These are phyloP conservation scores for Rhodotorula babjevae DNA, from an alignment of 768 basidiomycete genomes.

Conservation along the genomic window DNA sequence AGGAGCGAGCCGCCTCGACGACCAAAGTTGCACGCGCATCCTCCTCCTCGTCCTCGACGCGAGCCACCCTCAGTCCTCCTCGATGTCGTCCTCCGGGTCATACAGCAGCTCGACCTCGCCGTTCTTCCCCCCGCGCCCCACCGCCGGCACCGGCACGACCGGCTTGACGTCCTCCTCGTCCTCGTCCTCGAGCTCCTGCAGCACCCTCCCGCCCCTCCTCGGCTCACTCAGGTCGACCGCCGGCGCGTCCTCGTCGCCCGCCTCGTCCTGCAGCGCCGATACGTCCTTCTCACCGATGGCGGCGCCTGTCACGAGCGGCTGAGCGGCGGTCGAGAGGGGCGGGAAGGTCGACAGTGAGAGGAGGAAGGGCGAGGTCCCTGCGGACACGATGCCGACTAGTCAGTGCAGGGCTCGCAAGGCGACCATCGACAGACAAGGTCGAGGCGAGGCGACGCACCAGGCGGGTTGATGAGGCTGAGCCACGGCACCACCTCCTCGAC, in stretches of 20 bases:
- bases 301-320: constrained; percentile 5
- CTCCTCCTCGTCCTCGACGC: not conserved
- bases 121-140: too few relatives aligned
- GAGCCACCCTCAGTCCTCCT: not conserved
- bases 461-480: constrained; percentile 19
- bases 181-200: constrained; percentile 16
- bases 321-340: not conserved
- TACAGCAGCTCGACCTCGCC: not conserved
- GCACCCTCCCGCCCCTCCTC: not conserved
- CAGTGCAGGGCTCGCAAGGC: not conserved
- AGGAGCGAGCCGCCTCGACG: too few relatives aligned
- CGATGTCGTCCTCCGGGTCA: constrained; percentile 34
- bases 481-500: constrained; percentile 21
- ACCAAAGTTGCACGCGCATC: not conserved
- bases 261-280: not conserved
- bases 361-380: constrained; percentile 23
- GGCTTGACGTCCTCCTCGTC: not conserved
- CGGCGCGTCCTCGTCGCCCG: constrained; percentile 9
- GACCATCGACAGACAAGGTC: not conserved
- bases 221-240: constrained; percentile 4
- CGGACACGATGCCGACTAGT: too few relatives aligned
- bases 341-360: constrained; percentile 34
- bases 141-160: not conserved
- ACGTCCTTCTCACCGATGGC: constrained; percentile 31
- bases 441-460: not conserved